Evolutionary conservation across 768 basidiomycete genomes (phyloP).

Genomic region (Hypsizygus marmoreus): DNA sequence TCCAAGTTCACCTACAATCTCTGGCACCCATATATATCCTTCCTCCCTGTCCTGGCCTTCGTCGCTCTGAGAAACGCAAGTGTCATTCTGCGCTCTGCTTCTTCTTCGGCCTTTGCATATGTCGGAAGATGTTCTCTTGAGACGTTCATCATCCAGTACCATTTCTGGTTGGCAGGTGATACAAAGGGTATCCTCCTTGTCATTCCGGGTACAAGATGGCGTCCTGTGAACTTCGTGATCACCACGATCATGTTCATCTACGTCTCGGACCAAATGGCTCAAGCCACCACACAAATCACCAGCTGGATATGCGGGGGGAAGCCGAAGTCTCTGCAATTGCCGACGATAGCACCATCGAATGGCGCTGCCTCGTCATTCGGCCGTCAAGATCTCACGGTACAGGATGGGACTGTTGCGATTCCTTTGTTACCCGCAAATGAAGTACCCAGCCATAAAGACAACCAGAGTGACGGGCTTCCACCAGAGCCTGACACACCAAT

Average conservation of each 20-base stretch:
- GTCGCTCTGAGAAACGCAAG: slow-evolving; percentile 77
- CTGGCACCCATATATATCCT: slow-evolving; percentile 83
- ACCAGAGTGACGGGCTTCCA: slow-evolving; percentile 25
- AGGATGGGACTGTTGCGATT: slow-evolving; percentile 19
- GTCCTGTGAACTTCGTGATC: slow-evolving; percentile 76
- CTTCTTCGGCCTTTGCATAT: slow-evolving; percentile 73
- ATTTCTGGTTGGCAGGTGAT: slow-evolving; percentile 83
- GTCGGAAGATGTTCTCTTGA: slow-evolving; percentile 88
- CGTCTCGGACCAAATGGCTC: slow-evolving; percentile 73
- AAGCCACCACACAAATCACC: slow-evolving; percentile 75
- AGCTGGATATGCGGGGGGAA: slow-evolving; percentile 48
- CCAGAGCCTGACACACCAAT: slow-evolving; percentile 40
- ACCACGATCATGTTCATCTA: slow-evolving; percentile 81
- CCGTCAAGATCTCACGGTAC: slow-evolving; percentile 11
- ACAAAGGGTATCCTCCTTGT: slow-evolving; percentile 81
- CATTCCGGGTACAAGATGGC: slow-evolving; percentile 71
- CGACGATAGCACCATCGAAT: slow-evolving; percentile 9
- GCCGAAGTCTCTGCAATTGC: slow-evolving; percentile 19
- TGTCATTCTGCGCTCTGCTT: slow-evolving; percentile 65
- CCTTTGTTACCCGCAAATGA: slow-evolving; percentile 16
- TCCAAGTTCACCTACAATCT: slow-evolving; percentile 85
- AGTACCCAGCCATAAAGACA: slow-evolving; percentile 13
- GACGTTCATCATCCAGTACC: slow-evolving; percentile 90
- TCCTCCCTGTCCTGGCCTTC: slow-evolving; percentile 80
- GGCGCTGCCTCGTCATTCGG: slow-evolving; percentile 4